Base-by-base conservation (phyloP, 1,284 basidiomycete genomes). In the Grifola frondosa region DNA sequence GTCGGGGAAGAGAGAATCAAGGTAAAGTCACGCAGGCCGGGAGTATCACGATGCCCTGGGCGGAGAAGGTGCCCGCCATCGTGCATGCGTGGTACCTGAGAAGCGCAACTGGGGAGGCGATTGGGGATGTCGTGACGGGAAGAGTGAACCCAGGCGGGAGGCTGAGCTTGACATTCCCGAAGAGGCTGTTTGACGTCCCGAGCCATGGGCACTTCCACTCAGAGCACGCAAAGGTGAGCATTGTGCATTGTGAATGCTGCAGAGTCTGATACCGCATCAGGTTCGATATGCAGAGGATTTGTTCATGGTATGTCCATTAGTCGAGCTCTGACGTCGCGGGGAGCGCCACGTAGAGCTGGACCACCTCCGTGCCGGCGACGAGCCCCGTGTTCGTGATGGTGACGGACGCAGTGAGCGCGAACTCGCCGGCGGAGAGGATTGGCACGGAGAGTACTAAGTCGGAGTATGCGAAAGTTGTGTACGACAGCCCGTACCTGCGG, bases 1-100 rank as follows among this genome's bases (percentile, higher is more conserved):
- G n/a, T n/a, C n/a, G n/a, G n/a, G n/a, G n/a, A n/a, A n/a, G n/a
- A n/a, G n/a, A n/a, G n/a, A n/a, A n/a, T n/a, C n/a, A n/a, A n/a
- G n/a, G n/a, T n/a, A n/a, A n/a, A n/a, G 87, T 92, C 21, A 84
- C 86, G 5, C 82, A 92, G 62, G 75, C 82, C 78, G 85, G 85
- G 8, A 77, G 86, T 5, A 80, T 90, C 50, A 73, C 78, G 7
- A 72, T 91, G 69, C 88, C 89, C 1, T 92, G 89, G 88, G 70
- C 77, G 16, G 72, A 81, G 54, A 66, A 74, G 15, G 86, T 86
- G 2, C 68, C 78, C 9, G 74, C 77, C 5, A 73, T 91, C 40
- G 69, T 91, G 4, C 86, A 89, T 47, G 74, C 82, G 2, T 91
- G 87, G 87, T 92, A 91, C 57, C 78, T 90, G 36, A 90, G 90